These are phyloP conservation scores for Dictyostelium capitatum DNA, from an alignment of 78 protist species.

Conservation along the genomic window DNA sequence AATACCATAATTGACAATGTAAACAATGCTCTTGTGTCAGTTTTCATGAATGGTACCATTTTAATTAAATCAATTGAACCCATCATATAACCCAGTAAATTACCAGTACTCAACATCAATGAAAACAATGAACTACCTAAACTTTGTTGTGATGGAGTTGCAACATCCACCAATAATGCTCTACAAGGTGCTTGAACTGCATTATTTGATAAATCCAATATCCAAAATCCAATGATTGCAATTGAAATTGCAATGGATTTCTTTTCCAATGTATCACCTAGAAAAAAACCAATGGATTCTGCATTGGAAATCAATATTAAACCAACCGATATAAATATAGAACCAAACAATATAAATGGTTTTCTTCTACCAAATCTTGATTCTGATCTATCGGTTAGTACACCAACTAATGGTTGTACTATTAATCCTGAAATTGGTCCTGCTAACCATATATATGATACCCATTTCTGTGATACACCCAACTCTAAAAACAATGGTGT, in stretches of 20 bases:
- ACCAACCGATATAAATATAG: conserved; percentile 75
- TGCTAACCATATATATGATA: conserved; percentile 79
- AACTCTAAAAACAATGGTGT: conserved; percentile 79
- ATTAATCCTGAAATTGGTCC: conserved; percentile 87
- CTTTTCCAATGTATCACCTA: conserved; percentile 59
- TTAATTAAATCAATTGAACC: conserved; percentile 36
- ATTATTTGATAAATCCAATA: conserved; percentile 85
- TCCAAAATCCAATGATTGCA: conserved; percentile 84
- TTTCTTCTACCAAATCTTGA: conserved; percentile 81
- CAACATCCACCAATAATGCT: conserved; percentile 83
- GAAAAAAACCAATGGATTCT: conserved; percentile 34
- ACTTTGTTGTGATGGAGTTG: conserved; percentile 81
- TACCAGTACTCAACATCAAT: conserved; percentile 76
- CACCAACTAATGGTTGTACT: conserved; percentile 86
- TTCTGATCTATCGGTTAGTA: conserved; percentile 78
- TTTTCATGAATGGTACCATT: conserved; percentile 68
- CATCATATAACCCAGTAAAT: conserved; percentile 78
- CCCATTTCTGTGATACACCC: conserved; percentile 49
- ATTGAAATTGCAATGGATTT: conserved; percentile 20
- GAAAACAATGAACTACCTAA: conserved; percentile 81
- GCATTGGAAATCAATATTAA: conserved; percentile 84
- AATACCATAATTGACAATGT: conserved; percentile 63
- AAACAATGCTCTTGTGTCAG: conserved; percentile 56
- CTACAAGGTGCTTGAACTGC: conserved; percentile 85
- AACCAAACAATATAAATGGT: conserved; percentile 80